Evolutionary conservation across 2,329 filamentous ascomycete genomes (phyloP).

Genomic region (Claviceps sp.): DNA sequence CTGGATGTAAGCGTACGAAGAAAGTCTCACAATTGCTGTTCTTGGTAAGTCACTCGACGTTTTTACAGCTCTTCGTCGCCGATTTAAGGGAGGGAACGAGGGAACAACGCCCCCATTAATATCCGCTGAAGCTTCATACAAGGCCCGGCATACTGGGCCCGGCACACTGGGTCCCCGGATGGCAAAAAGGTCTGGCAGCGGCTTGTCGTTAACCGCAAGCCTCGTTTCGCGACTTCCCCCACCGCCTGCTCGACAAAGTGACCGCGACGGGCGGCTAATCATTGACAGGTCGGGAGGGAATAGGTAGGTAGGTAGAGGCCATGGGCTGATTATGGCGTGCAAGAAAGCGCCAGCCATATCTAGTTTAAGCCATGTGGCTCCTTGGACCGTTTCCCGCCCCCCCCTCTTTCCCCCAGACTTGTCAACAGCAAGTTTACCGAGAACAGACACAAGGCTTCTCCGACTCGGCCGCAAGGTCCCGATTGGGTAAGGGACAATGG

Average conservation of each 20-base stretch:
- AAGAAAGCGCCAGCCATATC: conserved; percentile 1
- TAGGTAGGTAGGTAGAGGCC: background rate
- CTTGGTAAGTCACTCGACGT: no score
- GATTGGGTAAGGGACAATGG: background rate
- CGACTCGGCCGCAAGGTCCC: no score
- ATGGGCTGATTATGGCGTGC: conserved; percentile 1
- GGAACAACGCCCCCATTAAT: background rate
- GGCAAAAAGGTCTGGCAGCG: background rate
- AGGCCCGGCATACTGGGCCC: background rate
- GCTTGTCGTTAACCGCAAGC: background rate
- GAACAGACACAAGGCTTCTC: no score
- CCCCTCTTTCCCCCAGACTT: background rate
- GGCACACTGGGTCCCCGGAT: background rate
- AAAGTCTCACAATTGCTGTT: background rate
- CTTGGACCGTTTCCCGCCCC: background rate
- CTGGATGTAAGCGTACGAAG: background rate
- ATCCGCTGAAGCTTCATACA: background rate
- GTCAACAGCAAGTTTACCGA: background rate
- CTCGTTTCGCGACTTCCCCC: background rate
- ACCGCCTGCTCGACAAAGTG: background rate
- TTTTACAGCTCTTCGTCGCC: background rate
- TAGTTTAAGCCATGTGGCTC: background rate
- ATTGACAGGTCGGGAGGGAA: background rate
- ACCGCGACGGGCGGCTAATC: background rate
- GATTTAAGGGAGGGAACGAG: background rate